Conservation (phyloP, 768 basidiomycete genomes). For the Podaxis rugospora region DNA sequence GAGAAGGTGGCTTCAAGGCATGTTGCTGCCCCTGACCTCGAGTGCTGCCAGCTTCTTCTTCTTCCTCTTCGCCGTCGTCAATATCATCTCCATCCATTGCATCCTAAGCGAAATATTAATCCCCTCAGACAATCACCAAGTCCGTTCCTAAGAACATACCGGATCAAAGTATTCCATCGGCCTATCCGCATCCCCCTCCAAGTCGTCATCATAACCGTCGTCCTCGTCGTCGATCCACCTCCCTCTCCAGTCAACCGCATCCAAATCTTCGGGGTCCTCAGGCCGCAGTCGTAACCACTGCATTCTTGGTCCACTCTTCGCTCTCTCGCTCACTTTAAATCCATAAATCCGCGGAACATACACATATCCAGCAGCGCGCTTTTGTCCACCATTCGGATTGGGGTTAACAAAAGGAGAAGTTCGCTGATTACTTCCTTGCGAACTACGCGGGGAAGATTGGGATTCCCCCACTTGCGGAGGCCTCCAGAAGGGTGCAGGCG, state of each 20-base stretch:
- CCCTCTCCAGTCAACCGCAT: slow-evolving; percentile 87
- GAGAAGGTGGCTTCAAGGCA: slow-evolving; percentile 31
- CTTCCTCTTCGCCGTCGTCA: slow-evolving; percentile 61
- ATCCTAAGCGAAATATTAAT: slow-evolving; percentile 34
- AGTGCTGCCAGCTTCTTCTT: slow-evolving; percentile 47
- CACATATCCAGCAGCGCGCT: slow-evolving; percentile 79
- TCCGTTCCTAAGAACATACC: slow-evolving; percentile 34
- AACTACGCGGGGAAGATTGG: slow-evolving; percentile 54
- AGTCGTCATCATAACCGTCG: slow-evolving; percentile 58
- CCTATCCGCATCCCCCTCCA: slow-evolving; percentile 65
- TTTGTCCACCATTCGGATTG: slow-evolving; percentile 86
- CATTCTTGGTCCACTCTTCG: slow-evolving; percentile 95
- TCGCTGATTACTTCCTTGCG: slow-evolving; percentile 43
- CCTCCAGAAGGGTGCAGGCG: slow-evolving; percentile 90
- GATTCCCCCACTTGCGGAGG: slow-evolving; percentile 52
- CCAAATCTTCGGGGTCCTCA: slow-evolving; percentile 72
- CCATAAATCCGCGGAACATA: slow-evolving; percentile 95
- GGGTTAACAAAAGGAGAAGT: slow-evolving; percentile 76
- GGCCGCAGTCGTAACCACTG: slow-evolving; percentile 92
- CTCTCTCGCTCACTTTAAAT: slow-evolving; percentile 94
- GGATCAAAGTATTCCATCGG: slow-evolving; percentile 88
- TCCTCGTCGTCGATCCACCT: slow-evolving; percentile 74
- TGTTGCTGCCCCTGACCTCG: slow-evolving; percentile 29
- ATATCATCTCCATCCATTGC: slow-evolving; percentile 46
- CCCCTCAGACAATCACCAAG: neutral